These are phyloP conservation scores for Magnolia sinica DNA, from an alignment of 164 flowering plant genomes.

Conservation along the genomic window DNA sequence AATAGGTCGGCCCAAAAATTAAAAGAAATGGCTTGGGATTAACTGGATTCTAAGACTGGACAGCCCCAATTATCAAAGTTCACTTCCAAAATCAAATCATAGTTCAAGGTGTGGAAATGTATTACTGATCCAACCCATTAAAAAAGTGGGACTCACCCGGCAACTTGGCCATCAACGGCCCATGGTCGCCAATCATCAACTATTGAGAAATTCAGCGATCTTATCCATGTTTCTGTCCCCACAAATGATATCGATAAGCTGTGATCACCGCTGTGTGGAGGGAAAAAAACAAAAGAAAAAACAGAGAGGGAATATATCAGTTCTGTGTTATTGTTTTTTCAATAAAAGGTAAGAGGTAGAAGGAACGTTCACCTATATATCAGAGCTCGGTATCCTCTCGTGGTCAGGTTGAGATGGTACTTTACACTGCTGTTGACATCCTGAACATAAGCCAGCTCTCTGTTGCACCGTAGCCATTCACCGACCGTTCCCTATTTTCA, in stretches of 20 bases:
- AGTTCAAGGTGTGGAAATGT: no score
- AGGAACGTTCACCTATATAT: conserved; percentile 1
- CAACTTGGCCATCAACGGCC: conserved; percentile 42
- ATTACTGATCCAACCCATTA: no score
- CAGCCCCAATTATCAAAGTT: no score
- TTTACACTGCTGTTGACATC: background rate
- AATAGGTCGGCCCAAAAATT: no score
- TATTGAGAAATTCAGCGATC: conserved; percentile 42
- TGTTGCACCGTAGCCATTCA: conserved; percentile 6
- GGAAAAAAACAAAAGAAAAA: background rate
- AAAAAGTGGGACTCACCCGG: conserved; percentile 33
- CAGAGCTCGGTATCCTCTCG: conserved; percentile 13
- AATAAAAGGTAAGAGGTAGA: no score
- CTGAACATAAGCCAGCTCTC: background rate
- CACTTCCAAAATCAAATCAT: no score
- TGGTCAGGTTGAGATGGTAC: conserved; percentile 2
- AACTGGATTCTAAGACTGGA: no score
- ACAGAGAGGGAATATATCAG: no score
- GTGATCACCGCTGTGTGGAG: conserved; percentile 50
- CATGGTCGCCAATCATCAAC: conserved; percentile 57
- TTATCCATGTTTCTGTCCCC: conserved; percentile 52
- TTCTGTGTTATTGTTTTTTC: background rate
- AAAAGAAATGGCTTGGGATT: no score
- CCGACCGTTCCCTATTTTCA: background rate
- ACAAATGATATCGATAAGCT: conserved; percentile 33